A percentile compares a stretch with the other conserved stretches of the same genome.
phyloP scores from a whole-genome alignment of 495 filamentous ascomycete genomes.

The Parathielavia hyrcaniae region DNA sequence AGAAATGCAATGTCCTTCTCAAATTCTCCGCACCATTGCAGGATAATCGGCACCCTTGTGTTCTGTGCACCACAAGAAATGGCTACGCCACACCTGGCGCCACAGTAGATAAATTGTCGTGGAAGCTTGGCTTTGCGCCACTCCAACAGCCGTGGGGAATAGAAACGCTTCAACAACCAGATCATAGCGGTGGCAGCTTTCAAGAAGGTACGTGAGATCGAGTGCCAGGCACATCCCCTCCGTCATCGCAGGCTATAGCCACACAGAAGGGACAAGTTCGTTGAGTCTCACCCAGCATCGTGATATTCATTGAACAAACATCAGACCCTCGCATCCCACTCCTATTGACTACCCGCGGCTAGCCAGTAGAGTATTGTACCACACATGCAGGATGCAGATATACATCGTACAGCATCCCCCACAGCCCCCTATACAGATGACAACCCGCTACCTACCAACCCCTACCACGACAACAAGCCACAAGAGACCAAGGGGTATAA shows the following conservation, averaged over 20 bases:
- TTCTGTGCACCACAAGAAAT: neutral
- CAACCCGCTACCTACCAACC: neutral
- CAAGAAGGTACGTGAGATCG: no score
- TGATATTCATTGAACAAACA: no score
- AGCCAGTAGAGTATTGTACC: neutral
- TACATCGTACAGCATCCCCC: constrained; percentile 2
- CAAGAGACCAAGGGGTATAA: neutral
- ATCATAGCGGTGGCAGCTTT: no score
- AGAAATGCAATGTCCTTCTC: no score
- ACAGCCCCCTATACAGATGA: neutral
- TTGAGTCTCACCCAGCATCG: no score
- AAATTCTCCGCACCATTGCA: neutral
- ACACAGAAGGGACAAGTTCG: no score
- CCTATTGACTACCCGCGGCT: constrained; percentile 8
- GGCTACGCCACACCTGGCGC: neutral
- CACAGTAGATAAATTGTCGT: neutral
- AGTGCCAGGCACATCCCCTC: no score
- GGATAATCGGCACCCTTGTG: neutral
- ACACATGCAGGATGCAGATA: neutral
- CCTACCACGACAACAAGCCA: neutral
- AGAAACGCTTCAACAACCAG: no score
- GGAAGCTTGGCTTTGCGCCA: neutral
- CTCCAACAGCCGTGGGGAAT: no score
- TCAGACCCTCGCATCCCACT: neutral
- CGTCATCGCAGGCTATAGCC: no score